Base-by-base conservation (phyloP, 371 early-diverging fungal species). In the Cokeromyces recurvatus region DNA sequence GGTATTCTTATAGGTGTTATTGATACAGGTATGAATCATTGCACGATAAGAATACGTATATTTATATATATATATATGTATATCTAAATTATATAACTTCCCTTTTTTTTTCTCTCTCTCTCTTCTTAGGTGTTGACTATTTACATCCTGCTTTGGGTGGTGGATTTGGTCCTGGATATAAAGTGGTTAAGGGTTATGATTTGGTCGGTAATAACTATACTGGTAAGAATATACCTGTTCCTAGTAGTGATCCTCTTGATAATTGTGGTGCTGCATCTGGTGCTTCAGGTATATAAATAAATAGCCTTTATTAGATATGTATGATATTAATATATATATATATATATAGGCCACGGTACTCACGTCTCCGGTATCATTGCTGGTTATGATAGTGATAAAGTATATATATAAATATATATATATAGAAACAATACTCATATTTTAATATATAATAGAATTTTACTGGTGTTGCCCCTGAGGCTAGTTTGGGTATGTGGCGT, bases 61-160 rank as follows among this genome's bases (percentile, higher is more conserved):
- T n/a, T n/a, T n/a, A n/a, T n/a, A n/a, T n/a, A n/a, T n/a, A n/a
- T n/a, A n/a, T n/a, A n/a, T n/a, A n/a, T n/a, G n/a, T n/a, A n/a
- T n/a, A n/a, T n/a, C n/a, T n/a, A n/a, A n/a, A n/a, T n/a, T n/a
- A n/a, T n/a, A n/a, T n/a, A n/a, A n/a, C n/a, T n/a, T n/a, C n/a
- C n/a, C n/a, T n/a, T n/a, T n/a, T n/a, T n/a, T n/a, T n/a, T n/a
- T n/a, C n/a, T n/a, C n/a, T n/a, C n/a, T n/a, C n/a, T n/a, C n/a
- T n/a, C n/a, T n/a, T n/a, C n/a, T 29, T n/a, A 55, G 82, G 88
- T 38, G 53, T 82, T 21, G 79, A 83, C 39, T 83, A 77, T 54
- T 57, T 48, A 41, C 90, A 89, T 46, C 86, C 87, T 24, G 86
- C 86, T 11, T 61, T 90, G 16, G 87, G 85, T 27, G 83, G 85